Conservation (phyloP, 352 stramenopile species). For the Globisporangium okanoganense region DNA sequence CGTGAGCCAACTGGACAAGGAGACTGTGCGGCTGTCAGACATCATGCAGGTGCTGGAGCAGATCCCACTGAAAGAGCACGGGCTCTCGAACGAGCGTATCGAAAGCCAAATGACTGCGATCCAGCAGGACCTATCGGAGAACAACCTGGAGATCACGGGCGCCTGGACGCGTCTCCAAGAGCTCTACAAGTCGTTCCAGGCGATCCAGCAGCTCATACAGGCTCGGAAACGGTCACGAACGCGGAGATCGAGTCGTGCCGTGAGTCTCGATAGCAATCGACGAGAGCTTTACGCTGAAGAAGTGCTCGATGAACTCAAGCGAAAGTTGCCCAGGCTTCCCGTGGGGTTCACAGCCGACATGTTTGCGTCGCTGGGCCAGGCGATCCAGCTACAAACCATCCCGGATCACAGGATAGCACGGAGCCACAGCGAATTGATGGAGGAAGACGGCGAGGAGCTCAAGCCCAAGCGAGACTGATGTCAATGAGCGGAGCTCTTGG, state of each 20-base stretch:
- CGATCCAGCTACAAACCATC: constrained; percentile 28
- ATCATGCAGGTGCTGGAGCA: constrained; percentile 26
- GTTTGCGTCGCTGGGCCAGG: constrained; percentile 56
- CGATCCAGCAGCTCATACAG: constrained; percentile 30
- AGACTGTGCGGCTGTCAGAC: constrained; percentile 12
- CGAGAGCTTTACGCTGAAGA: constrained; percentile 9
- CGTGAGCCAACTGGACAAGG: constrained; percentile 11
- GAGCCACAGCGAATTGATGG: not conserved
- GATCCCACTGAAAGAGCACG: constrained; percentile 32
- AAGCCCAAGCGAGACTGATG: constrained; percentile 8
- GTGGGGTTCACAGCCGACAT: constrained; percentile 58
- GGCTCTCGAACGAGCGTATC: constrained; percentile 20
- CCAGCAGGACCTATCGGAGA: constrained; percentile 20
- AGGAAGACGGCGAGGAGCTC: not conserved
- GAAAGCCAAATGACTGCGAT: constrained; percentile 26
- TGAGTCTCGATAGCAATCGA: constrained; percentile 14
- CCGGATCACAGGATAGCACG: constrained; percentile 1
- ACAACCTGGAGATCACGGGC: constrained; percentile 18
- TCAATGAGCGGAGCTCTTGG: not conserved
- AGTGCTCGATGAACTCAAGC: constrained; percentile 30
- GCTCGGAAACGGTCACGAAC: constrained; percentile 22
- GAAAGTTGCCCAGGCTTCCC: constrained; percentile 38
- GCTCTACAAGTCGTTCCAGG: constrained; percentile 39
- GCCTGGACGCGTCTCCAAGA: constrained; percentile 33
- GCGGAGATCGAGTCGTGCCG: constrained; percentile 19